phyloP scores from a whole-genome alignment of 805 yeast species.

The Pichia pseudocactophila region DNA sequence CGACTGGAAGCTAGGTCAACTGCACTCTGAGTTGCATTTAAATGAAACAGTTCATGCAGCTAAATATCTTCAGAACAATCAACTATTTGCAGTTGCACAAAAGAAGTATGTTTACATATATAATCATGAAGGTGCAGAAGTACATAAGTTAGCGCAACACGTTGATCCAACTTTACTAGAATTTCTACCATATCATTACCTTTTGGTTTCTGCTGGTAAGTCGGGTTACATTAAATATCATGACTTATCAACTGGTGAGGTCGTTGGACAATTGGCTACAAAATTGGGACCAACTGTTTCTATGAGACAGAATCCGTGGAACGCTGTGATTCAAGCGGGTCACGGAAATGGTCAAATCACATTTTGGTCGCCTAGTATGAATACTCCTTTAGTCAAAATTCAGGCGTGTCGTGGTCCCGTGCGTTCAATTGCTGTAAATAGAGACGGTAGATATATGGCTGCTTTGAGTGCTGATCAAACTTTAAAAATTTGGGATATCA shows the following conservation, averaged over 20 bases:
- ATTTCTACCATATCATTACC: constrained; percentile 86
- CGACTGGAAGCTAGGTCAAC: constrained; percentile 86
- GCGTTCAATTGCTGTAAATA: constrained; percentile 72
- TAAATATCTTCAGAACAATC: constrained; percentile 84
- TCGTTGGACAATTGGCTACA: constrained; percentile 77
- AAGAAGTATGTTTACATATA: constrained; percentile 89
- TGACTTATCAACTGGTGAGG: constrained; percentile 86
- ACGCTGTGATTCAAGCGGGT: constrained; percentile 90
- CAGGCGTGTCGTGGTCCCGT: constrained; percentile 83
- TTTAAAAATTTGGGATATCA: constrained; percentile 86
- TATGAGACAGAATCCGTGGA: constrained; percentile 89
- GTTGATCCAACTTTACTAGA: constrained; percentile 76
- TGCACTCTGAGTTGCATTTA: constrained; percentile 74
- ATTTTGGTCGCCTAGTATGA: constrained; percentile 86
- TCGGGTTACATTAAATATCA: constrained; percentile 87
- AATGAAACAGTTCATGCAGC: constrained; percentile 89
- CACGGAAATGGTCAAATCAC: constrained; percentile 90
- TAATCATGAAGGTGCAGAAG: constrained; percentile 83
- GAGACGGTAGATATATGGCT: constrained; percentile 92
- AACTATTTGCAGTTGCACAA: constrained; percentile 94
- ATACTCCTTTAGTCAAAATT: constrained; percentile 75
- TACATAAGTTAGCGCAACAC: constrained; percentile 87
- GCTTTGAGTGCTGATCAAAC: constrained; percentile 82
- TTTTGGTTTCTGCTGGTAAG: constrained; percentile 81
- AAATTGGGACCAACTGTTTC: constrained; percentile 85